Base-by-base conservation (phyloP, 1,284 basidiomycete genomes). In the Caloboletus firmus region DNA sequence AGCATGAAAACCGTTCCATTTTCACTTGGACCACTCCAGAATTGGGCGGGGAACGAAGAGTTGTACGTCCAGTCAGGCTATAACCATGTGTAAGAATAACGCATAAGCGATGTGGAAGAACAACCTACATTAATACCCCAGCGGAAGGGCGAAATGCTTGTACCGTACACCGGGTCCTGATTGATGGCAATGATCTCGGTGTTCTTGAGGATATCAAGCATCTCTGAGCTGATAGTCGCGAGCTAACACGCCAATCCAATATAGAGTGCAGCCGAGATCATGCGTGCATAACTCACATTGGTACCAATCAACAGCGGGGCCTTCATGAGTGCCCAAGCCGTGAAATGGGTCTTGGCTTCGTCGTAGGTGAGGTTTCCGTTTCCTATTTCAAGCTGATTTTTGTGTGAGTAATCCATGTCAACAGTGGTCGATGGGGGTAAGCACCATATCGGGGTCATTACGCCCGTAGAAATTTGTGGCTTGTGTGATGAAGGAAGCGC, bases 171-270 rank as follows among this genome's bases (percentile, higher is more conserved):
- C 0, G 79, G 74, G 63, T 87, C 85, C 63, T 87, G 85, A 60
- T 85, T 85, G 58, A 87, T 85, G 4, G 80, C 85, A 32, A 87
- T 77, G 47, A 87, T 82, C 64, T 87, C 84, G 18, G 69, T 62
- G 65, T 87, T 87, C 63, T 73, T 83, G 46, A 85, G 70, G 58
- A 87, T 81, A n/a, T 70, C 68, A 0, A 87, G 68, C 43, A 78
- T 77, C 31, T 80, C 75, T 26, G 76, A 58, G 15, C 75, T 76
- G 43, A 80, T 74, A 7, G 62, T 67, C 22, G 81, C 74, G 24
- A 87, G 72, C 85, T 87, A 44, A 39, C 13, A 41, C 8, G 1
- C 26, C 20, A 4, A 18, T 56, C 51, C 37, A 41, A 28, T 47
- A 24, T 20, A 32, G 9, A 10, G 3, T 9, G 6, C 71, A 69